Base-by-base conservation (phyloP, 805 yeast genomes). In the Candida jianshihensis region DNA sequence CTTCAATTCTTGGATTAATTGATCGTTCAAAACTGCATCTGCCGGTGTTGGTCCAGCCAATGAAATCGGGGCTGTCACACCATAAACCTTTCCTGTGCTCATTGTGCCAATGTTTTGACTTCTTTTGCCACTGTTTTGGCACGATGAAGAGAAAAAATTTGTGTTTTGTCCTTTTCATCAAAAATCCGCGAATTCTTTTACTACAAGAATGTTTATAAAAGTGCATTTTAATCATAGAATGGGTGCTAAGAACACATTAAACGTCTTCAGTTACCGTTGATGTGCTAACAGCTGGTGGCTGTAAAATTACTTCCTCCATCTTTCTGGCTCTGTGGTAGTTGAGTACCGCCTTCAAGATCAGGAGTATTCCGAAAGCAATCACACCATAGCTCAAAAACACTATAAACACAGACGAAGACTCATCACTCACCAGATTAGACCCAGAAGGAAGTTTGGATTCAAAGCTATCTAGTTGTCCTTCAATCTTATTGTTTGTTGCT, bases 31-130 rank as follows among this genome's bases (percentile, higher is more conserved):
- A 19, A 63, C 65, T 36, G 78, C 78, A 56, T 92, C 98, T 20
- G 75, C 75, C 1, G 86, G 76, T 1, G 95, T 82, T 0, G 98
- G 89, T 9, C 84, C 85, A 1, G 79, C 86, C n/a, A 70, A 59
- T 0, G 97, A 86, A 26, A 90, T 83, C 1, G 97, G 97, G 9
- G 53, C 51, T 25, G 58, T 53, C 35, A 53, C 49, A 17, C 58
- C 58, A 28, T 53, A 53, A 3, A 40, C 35, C 38, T 47, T 52
- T 9, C 42, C 31, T 6, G 37, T 30, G 27, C 29, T 31, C 28
- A 30, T 27, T 16, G 15, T n/a, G n/a, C n/a, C n/a, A n/a, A n/a
- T n/a, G n/a, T n/a, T n/a, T n/a, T n/a, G n/a, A n/a, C n/a, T n/a
- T n/a, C n/a, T n/a, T n/a, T n/a, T n/a, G n/a, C n/a, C n/a, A n/a